Evolutionary conservation across 2,329 filamentous ascomycete species (phyloP), one percentile per base, ranked within the genome.

Genomic region (Phialophora tarda): DNA sequence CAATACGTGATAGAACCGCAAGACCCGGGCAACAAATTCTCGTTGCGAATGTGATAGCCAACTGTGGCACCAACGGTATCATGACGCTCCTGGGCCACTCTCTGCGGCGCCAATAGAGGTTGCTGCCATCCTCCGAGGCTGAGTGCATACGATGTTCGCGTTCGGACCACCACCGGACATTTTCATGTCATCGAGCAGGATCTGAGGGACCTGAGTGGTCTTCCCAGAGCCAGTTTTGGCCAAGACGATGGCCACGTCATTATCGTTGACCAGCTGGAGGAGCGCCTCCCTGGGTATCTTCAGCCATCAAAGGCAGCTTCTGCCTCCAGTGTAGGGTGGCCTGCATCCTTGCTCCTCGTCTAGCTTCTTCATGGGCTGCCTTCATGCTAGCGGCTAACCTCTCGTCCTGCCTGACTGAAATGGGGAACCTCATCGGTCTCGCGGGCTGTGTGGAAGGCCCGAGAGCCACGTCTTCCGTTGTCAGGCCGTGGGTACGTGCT

Each of bases 201-300:
- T 98, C 0, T 93, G 89, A 7, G 95, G 95, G n/a, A 97, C 90
- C 74, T 99, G 95, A 0, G 95, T 99, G 78, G 93, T 97, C 82
- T 99, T 99, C 69, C 95, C 95, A 77, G 89, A 97, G 72, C 95
- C 95, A 3, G 95, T 99, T 79, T 98, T 94, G 76, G 94, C 94
- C 75, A 93, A 97, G 41, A 99, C 86, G 66, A 99, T 97, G 5
- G 95, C 88, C 10, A 96, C 90, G 74, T 95, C 93, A 71, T 95
- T 86, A 21, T 85, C 83, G 57, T 92, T 88, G 28, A 98, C 88
- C 1, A 91, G 86, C 26, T 87, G 83, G 12, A 98, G 28, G 6
- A 68, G 48, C 11, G 54, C 54, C 28, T 47, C 23, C 23, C 32
- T 53, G 80, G 3, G 41, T 62, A 14, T 24, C 24, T 14, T 58